A percentile compares a stretch with the other conserved stretches of the same genome.
Conservation (phyloP, 208 protist genomes). For the Acanthamoeba lenticulata region DNA sequence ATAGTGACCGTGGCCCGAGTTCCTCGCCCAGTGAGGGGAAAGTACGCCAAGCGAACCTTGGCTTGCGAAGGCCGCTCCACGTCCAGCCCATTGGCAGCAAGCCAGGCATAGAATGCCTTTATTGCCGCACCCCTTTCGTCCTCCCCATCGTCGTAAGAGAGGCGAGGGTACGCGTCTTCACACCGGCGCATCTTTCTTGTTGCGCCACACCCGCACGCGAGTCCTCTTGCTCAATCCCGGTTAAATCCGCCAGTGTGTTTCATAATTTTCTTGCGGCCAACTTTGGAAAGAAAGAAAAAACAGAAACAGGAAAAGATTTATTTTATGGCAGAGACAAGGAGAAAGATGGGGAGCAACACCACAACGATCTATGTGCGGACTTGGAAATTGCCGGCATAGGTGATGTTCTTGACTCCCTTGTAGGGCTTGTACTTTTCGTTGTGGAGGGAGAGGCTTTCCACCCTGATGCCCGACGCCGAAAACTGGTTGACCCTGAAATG, state of each 20-base stretch:
- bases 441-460: constrained; percentile 71
- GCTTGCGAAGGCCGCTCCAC: not conserved
- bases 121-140: not conserved
- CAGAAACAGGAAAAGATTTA: too few species aligned
- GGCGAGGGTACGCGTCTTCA: too few species aligned
- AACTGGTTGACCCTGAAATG: constrained; percentile 48
- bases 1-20: not conserved
- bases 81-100: not conserved
- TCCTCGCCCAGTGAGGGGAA: not conserved
- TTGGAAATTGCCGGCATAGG: constrained; percentile 79
- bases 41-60: not conserved
- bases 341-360: too few species aligned
- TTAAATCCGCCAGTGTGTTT: too few species aligned
- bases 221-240: too few species aligned
- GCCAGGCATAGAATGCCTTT: not conserved
- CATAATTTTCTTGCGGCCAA: too few species aligned
- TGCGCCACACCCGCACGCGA: too few species aligned
- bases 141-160: not conserved
- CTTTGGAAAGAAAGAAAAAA: too few species aligned
- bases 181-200: too few species aligned
- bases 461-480: constrained; percentile 23
- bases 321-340: too few species aligned
- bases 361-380: constrained; percentile 70
- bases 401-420: constrained; percentile 79
- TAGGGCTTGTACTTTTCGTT: constrained; percentile 83